Base-by-base conservation (phyloP, 768 basidiomycete genomes). In the Mycena filopes region DNA sequence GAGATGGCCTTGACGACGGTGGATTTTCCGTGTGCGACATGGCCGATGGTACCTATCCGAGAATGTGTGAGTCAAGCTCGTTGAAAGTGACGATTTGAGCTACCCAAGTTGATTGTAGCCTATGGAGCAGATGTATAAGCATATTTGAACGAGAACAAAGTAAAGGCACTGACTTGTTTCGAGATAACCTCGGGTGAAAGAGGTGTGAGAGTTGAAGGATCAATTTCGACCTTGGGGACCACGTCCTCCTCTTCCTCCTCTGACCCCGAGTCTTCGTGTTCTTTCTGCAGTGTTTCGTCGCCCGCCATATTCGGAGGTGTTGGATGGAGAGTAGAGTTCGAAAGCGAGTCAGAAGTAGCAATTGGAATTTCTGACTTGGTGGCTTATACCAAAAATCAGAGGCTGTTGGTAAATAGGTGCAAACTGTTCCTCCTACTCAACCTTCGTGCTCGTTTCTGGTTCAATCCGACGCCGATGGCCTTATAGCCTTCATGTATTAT, bases 51-150 rank as follows among this genome's bases (percentile, higher is more conserved):
- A 70, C 95, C 96, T 95, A 38, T 26, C 12, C 41, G 48, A 57
- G 26, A 46, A 36, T 41, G 54, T 41, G 54, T 48, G 31, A 60
- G 55, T 29, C 47, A 49, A 47, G 60, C 58, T 51, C 45, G 15
- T 41, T 57, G 21, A 69, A 26, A 62, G 28, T 31, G 70, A 48
- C 47, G 41, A 51, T 48, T 31, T 48, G 51, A 1, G 73, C 73
- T 46, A 95, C 96, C 96, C 72, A 96, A 81, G 80, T 96, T 96
- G 71, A 97, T 96, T 16, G 97, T 98, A 29, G 96, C 97, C 92
- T 98, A 77, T 53, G 28, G n/a, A 33, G 15, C 36, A 36, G 38
- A 63, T 40, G 41, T 11, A 55, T 31, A 28, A 42, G 42, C 20
- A 54, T 41, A n/a, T 29, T 31, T 16, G n/a, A 15, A 41, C 54